Evolutionary conservation across 768 basidiomycete species (phyloP).

Genomic region (Leccinum aurantiacum): DNA sequence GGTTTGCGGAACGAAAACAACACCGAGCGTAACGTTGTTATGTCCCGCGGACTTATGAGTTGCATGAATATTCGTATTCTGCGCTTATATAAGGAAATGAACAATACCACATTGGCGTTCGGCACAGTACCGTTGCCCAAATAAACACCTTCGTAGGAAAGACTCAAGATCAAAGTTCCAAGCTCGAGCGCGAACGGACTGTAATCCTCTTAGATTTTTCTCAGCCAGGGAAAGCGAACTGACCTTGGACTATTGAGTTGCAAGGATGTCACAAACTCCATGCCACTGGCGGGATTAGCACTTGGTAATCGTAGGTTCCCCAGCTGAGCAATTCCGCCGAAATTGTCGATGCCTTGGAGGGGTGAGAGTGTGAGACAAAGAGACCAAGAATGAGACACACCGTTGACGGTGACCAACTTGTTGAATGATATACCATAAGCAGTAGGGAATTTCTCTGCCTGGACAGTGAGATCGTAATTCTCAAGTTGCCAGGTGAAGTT

Average conservation of each 20-base stretch:
- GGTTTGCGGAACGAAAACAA: constrained; percentile 55
- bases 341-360: constrained; percentile 55
- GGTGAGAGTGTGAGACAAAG: neutral
- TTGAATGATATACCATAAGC: constrained; percentile 65
- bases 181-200: constrained; percentile 69
- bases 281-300: constrained; percentile 65
- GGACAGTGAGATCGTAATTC: constrained; percentile 55
- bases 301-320: constrained; percentile 63
- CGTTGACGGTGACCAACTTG: constrained; percentile 58
- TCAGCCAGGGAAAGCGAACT: neutral
- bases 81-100: neutral
- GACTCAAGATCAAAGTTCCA: constrained; percentile 62
- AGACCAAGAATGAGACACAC: constrained; percentile 28
- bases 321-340: constrained; percentile 52
- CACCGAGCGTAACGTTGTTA: constrained; percentile 59
- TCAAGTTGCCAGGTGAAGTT: constrained; percentile 68
- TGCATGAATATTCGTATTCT: constrained; percentile 2
- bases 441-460: constrained; percentile 66
- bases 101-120: constrained; percentile 51
- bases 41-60: constrained; percentile 46
- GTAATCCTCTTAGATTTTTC: constrained; percentile 2
- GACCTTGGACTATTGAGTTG: constrained; percentile 58
- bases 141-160: constrained; percentile 55
- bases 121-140: constrained; percentile 56
- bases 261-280: constrained; percentile 60